Evolutionary conservation across 495 filamentous ascomycete species (phyloP).

Genomic region (Trichocladium uniseriatum): DNA sequence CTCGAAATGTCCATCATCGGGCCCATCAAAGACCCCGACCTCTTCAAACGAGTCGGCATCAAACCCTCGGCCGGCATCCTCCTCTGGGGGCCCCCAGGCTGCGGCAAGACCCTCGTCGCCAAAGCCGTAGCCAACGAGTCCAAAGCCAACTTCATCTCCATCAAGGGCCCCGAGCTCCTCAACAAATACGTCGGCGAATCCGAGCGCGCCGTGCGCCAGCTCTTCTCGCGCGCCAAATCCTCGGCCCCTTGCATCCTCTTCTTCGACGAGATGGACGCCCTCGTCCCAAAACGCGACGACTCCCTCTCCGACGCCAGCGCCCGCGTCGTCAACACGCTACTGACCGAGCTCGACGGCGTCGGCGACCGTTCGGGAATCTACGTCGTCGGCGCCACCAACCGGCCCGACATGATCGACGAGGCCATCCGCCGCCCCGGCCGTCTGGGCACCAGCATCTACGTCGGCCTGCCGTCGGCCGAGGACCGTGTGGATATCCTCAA

Average conservation of each 20-base stretch:
- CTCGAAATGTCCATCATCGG: constrained; percentile 84
- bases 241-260: constrained; percentile 90
- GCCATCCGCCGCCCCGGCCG: constrained; percentile 91
- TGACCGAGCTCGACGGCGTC: constrained; percentile 93
- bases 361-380: constrained; percentile 78
- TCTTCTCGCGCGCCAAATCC: constrained; percentile 80
- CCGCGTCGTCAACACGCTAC: constrained; percentile 87
- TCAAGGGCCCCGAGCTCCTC: constrained; percentile 88
- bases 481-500: constrained; percentile 81
- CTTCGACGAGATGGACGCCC: constrained; percentile 93
- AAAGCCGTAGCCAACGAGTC: constrained; percentile 95
- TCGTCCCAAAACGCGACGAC: constrained; percentile 78
- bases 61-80: constrained; percentile 83
- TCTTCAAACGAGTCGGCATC: constrained; percentile 74
- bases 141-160: constrained; percentile 93
- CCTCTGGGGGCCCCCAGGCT: constrained; percentile 94
- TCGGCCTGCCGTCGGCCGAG: constrained; percentile 69
- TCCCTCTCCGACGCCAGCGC: constrained; percentile 72
- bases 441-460: constrained; percentile 80
- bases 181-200: constrained; percentile 97
- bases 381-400: constrained; percentile 89
- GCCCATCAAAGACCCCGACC: constrained; percentile 77
- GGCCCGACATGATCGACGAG: constrained; percentile 92
- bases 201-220: constrained; percentile 83
- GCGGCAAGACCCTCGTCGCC: constrained; percentile 92